Evolutionary conservation across 495 filamentous ascomycete genomes (phyloP), one percentile per base, ranked within the genome.

Genomic region (Aspergillus cavernicola): DNA sequence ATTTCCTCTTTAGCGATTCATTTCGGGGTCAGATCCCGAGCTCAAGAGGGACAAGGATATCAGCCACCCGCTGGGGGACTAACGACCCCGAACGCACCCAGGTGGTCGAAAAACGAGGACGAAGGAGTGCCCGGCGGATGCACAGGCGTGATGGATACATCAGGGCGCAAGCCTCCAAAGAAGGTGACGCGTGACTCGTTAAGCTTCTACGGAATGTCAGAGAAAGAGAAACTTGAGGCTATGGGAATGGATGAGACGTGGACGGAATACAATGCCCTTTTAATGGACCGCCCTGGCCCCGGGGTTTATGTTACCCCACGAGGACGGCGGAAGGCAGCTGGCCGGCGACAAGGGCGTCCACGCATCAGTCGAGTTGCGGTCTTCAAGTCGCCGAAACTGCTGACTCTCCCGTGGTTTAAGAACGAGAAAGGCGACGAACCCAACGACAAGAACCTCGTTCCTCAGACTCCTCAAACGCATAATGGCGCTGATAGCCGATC

Each of bases 241-340:
- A 59, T 74, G 33, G 72, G 72, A 4, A 50, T 74, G 54, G 72
- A 77, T 51, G 70, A 72, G 38, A 65, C 59, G 4, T 77, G 70
- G 69, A 74, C 72, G 0, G 72, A 77, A 46, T 75, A 74, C 48
- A 74, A 57, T n/a, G 64, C 68, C 16, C 49, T 70, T 5, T 38
- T 73, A 6, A 67, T 74, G 42, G 70, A 75, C 10, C 66, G 68
- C 6, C 60, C 68, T n/a, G 54, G 26, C 18, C 64, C 78, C 32
- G 80, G 80, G 8, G 61, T 83, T 2, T 82, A 81, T 52, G 58
- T 81, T 37, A 80, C 80, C 24, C 69, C 78, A 6, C 68, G 66
- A 24, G 78, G 75, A 23, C 70, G 63, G 39, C 62, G 67, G 24
- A 66, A 69, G 52, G 73, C 78, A n/a, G 64, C 66, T 15, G 72